Conservation (phyloP, 805 yeast genomes). For the Metahyphopichia silvanorum region DNA sequence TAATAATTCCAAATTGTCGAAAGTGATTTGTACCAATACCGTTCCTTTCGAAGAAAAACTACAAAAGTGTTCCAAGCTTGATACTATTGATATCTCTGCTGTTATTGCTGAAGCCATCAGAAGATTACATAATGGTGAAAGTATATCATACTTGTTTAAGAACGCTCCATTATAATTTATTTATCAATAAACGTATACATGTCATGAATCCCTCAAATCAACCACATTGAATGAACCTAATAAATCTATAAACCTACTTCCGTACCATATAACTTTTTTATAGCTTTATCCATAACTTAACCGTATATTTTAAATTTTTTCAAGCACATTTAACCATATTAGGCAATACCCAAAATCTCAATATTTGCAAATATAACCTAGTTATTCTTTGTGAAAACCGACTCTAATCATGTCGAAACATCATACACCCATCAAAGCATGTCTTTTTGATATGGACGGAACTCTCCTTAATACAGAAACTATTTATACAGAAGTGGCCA, state of each 20-base stretch:
- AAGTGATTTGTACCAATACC: conserved; percentile 88
- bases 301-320: too few relatives aligned
- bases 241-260: too few relatives aligned
- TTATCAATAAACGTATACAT: too few relatives aligned
- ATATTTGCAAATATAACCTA: too few relatives aligned
- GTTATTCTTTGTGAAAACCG: too few relatives aligned
- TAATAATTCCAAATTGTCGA: conserved; percentile 60
- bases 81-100: conserved; percentile 79
- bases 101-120: conserved; percentile 91
- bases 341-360: too few relatives aligned
- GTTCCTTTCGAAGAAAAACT: conserved; percentile 75
- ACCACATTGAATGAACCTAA: too few relatives aligned
- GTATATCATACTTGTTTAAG: conserved; percentile 81
- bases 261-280: too few relatives aligned
- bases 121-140: conserved; percentile 94
- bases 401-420: neutral
- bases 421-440: conserved; percentile 47
- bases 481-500: conserved; percentile 76
- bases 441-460: conserved; percentile 94
- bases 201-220: too few relatives aligned
- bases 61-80: conserved; percentile 62
- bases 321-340: too few relatives aligned
- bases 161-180: conserved; percentile 41
- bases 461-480: conserved; percentile 89
- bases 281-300: too few relatives aligned